Evolutionary conservation across 805 yeast species (phyloP).

Genomic region (Yarrowia deformans): DNA sequence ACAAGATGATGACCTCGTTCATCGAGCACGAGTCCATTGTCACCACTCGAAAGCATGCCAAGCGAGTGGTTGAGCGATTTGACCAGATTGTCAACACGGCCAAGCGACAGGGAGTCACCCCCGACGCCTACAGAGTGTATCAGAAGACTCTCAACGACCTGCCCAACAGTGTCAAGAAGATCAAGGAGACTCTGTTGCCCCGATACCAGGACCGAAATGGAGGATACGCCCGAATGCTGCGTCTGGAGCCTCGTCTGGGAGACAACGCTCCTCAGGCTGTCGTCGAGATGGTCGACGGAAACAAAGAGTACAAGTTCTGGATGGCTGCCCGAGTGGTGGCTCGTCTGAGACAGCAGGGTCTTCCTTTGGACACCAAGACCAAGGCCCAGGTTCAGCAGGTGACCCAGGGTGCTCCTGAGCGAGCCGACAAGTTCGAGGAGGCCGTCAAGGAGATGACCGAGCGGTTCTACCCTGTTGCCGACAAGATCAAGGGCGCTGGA

Average conservation of each 20-base stretch:
- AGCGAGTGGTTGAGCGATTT: constrained; percentile 66
- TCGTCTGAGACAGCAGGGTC: constrained; percentile 70
- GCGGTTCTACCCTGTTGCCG: constrained; percentile 52
- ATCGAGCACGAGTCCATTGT: constrained; percentile 73
- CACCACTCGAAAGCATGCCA: constrained; percentile 79
- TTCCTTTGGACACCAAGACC: constrained; percentile 62
- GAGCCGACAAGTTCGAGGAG: constrained; percentile 61
- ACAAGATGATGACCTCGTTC: constrained; percentile 70
- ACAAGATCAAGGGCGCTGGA: constrained; percentile 29
- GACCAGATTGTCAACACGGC: constrained; percentile 71
- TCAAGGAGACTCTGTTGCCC: constrained; percentile 67
- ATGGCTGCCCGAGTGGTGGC: constrained; percentile 83
- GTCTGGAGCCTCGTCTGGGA: constrained; percentile 83
- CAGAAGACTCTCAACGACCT: constrained; percentile 58
- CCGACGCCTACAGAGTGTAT: constrained; percentile 42
- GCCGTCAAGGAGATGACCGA: constrained; percentile 67
- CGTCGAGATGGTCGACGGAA: constrained; percentile 81
- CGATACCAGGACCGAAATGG: constrained; percentile 70
- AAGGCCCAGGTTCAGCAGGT: constrained; percentile 63
- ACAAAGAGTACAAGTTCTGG: constrained; percentile 76
- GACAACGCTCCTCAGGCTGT: constrained; percentile 92
- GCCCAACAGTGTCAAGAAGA: constrained; percentile 63
- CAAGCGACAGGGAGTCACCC: constrained; percentile 50
- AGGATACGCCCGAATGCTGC: constrained; percentile 86
- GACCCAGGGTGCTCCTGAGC: constrained; percentile 56